phyloP scores from a whole-genome alignment of 108 stramenopile genomes.

The Seminavis robusta region DNA sequence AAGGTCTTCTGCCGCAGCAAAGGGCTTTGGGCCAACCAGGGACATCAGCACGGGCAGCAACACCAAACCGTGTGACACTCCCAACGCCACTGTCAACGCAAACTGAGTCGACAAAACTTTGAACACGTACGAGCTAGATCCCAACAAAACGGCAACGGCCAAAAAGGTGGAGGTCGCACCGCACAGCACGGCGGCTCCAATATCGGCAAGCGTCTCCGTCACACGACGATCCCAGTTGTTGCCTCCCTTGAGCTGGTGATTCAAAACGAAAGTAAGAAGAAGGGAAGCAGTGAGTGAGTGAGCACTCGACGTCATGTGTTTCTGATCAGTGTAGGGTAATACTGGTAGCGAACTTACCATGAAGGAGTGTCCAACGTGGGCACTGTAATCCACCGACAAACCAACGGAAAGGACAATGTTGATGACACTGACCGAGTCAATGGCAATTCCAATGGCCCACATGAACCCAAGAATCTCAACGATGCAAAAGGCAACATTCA shows the following conservation, averaged over 20 bases:
- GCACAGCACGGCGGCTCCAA: slow-evolving; percentile 66
- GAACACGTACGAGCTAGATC: slow-evolving; percentile 62
- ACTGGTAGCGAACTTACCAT: no score
- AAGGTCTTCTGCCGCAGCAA: slow-evolving; percentile 40
- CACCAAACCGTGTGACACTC: slow-evolving; percentile 58
- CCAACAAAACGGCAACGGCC: slow-evolving; percentile 67
- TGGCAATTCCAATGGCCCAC: slow-evolving; percentile 72
- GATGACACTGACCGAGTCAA: slow-evolving; percentile 81
- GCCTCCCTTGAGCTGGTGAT: slow-evolving; percentile 73
- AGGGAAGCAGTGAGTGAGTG: no score
- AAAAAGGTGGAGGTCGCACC: slow-evolving; percentile 77
- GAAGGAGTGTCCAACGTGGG: slow-evolving; percentile 81
- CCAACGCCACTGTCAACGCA: slow-evolving; percentile 61
- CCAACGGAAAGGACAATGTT: slow-evolving; percentile 84
- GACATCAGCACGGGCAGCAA: slow-evolving; percentile 61
- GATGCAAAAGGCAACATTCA: slow-evolving; percentile 71
- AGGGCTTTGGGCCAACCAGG: slow-evolving; percentile 53
- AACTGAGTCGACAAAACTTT: slow-evolving; percentile 57
- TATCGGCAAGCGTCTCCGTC: slow-evolving; percentile 59
- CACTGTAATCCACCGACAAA: slow-evolving; percentile 82
- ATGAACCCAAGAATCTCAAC: slow-evolving; percentile 83
- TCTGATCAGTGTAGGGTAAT: no score
- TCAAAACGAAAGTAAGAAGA: no score
- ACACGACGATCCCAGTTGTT: slow-evolving; percentile 45
- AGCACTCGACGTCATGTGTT: no score